Base-by-base conservation (phyloP, 148 eudicot genomes). In the Camellia sinensis region DNA sequence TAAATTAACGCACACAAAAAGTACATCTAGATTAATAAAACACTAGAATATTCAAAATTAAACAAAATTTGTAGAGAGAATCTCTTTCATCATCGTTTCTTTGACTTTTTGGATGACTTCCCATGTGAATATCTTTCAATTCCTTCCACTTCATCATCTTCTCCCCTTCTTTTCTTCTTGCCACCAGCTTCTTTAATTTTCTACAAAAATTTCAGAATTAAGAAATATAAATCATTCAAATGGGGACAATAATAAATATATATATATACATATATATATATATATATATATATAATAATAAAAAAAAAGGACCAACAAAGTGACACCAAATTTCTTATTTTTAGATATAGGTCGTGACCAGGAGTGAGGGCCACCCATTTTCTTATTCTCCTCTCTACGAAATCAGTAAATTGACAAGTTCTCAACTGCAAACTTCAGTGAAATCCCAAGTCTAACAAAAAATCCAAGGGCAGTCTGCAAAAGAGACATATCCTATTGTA, bases 181-280 rank as follows among this genome's bases (percentile, higher is more conserved):
- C 91, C 90, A 29, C 91, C 89, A 13, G 81, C 80, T 76, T 91
- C 97, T 83, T 86, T 91, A 5, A 88, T 82, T 89, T 88, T 93
- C 97, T 95, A 86, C 82, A 82, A 21, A 65, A 48, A 43, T 74
- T 61, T 0, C 64, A 53, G 22, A 65, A 60, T 46, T 43, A 63
- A 50, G 6, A 82, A 13, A 67, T 18, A 73, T 56, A 75, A 11
- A 64, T 61, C 18, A 21, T 18, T 17, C 6, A 5, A 29, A 77
- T 2, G 8, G 15, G 50, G 19, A 21, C 59, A 37, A 53, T 17
- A 22, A 56, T 18, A 63, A 0, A 29, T 29, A 29, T 29, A 29
- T 29, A 29, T 29, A 29, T 29, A 29, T 29, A n/a, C n/a, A n/a
- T n/a, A 29, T 29, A 29, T 29, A 29, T 29, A 29, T 29, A 29